A percentile compares a stretch with the other conserved stretches of the same genome.
Evolutionary conservation across 352 stramenopile species (phyloP).

Genomic region (Phytophthora pini): DNA sequence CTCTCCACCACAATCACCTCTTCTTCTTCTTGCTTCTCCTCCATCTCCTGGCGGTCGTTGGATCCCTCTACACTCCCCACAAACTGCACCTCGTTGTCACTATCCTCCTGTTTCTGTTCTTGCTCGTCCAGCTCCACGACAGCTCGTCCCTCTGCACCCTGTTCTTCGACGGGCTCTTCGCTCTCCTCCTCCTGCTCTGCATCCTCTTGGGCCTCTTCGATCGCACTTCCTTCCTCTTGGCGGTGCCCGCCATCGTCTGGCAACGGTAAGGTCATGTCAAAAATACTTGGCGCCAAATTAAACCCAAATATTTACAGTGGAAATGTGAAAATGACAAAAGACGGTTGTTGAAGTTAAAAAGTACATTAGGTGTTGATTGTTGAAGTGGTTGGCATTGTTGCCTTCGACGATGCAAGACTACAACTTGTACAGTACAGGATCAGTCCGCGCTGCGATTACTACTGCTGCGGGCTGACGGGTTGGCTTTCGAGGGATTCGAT

Average conservation of each 20-base stretch:
- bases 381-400: conserved; percentile 12
- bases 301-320: too few species aligned
- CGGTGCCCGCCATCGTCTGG: not conserved
- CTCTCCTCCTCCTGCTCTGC: not conserved
- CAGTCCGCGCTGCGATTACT: not conserved
- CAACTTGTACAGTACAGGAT: conserved; percentile 18
- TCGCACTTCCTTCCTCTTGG: not conserved
- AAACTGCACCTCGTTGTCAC: conserved; percentile 35
- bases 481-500: conserved; percentile 87
- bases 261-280: too few species aligned
- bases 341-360: too few species aligned
- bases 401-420: conserved; percentile 5
- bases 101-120: conserved; percentile 26
- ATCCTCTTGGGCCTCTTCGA: not conserved
- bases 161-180: not conserved
- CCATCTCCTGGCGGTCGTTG: not conserved
- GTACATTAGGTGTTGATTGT: not conserved
- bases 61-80: conserved; percentile 19
- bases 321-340: too few species aligned
- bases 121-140: conserved; percentile 22
- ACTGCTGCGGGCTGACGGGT: conserved; percentile 12
- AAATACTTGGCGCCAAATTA: too few species aligned
- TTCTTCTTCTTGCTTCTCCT: conserved; percentile 5
- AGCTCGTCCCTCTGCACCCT: conserved; percentile 4
- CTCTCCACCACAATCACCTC: conserved; percentile 19